phyloP scores from a whole-genome alignment of 108 stramenopile genomes.

The Cyclotella atomus region DNA sequence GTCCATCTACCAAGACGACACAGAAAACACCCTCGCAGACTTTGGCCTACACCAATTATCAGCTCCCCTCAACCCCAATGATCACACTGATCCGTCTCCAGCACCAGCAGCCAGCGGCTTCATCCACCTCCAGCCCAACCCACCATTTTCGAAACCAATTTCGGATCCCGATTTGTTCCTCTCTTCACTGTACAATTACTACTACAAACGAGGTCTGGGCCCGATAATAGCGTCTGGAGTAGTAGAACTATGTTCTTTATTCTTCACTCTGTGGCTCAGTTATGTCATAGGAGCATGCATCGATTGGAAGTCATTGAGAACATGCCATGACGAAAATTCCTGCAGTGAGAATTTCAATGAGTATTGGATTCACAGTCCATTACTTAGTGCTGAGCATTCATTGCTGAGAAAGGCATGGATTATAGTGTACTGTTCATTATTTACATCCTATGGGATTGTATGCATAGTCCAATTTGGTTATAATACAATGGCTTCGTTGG shows the following conservation, averaged over 20 bases:
- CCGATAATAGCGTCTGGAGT: conserved; percentile 85
- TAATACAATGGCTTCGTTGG: conserved; percentile 56
- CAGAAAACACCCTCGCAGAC: conserved; percentile 1
- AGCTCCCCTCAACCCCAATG: neutral
- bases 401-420: conserved; percentile 51
- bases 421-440: conserved; percentile 59
- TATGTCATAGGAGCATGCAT: conserved; percentile 86
- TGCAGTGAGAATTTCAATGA: conserved; percentile 65
- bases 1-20: conserved; percentile 3
- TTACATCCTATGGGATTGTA: conserved; percentile 65
- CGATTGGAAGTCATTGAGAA: conserved; percentile 81
- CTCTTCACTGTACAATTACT: conserved; percentile 86
- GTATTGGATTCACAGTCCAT: conserved; percentile 42
- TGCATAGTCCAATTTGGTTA: conserved; percentile 58
- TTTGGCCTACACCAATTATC: conserved; percentile 8
- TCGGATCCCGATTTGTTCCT: conserved; percentile 91
- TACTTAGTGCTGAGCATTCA: conserved; percentile 27
- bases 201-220: conserved; percentile 88
- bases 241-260: conserved; percentile 82
- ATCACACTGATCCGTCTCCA: neutral
- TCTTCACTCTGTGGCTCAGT: conserved; percentile 89
- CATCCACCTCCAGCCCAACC: neutral
- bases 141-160: conserved; percentile 38
- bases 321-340: conserved; percentile 84
- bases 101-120: neutral